Conservation (phyloP, 2,329 filamentous ascomycete genomes). For the Tolypocladium ovalisporum region DNA sequence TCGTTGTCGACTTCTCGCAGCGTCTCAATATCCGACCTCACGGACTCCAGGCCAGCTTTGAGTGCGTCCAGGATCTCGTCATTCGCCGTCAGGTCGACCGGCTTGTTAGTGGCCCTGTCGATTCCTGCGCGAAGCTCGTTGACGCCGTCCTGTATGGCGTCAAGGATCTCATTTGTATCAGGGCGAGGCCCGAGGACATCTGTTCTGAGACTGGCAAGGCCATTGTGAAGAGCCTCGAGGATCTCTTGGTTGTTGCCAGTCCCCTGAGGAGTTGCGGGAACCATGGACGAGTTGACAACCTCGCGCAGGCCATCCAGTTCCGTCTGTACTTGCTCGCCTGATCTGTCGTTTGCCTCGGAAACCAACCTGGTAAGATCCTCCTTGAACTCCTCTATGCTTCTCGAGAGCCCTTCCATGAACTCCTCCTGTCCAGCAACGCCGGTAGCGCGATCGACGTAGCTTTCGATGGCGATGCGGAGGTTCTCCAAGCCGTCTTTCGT, state of each 20-base stretch:
- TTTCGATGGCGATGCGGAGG: conserved; percentile 69
- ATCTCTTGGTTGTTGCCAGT: conserved; percentile 49
- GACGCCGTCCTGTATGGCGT: conserved; percentile 81
- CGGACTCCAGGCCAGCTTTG: conserved; percentile 65
- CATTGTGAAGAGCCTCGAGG: conserved; percentile 57
- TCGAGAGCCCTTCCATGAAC: conserved; percentile 58
- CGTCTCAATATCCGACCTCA: conserved; percentile 68
- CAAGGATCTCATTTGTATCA: conserved; percentile 79
- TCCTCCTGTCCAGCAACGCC: conserved; percentile 66
- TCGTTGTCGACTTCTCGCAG: conserved; percentile 51
- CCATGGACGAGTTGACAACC: conserved; percentile 58
- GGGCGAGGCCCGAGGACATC: conserved; percentile 59
- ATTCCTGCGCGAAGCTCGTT: conserved; percentile 67
- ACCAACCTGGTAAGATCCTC: conserved; percentile 58
- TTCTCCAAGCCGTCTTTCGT: conserved; percentile 80
- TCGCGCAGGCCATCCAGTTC: conserved; percentile 77
- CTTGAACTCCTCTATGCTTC: conserved; percentile 55
- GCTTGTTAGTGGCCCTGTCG: conserved; percentile 67
- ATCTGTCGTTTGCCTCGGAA: conserved; percentile 33
- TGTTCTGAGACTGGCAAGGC: conserved; percentile 62
- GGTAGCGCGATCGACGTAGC: conserved; percentile 63
- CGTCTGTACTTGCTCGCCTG: conserved; percentile 58
- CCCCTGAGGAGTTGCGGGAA: conserved; percentile 43
- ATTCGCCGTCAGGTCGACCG: conserved; percentile 70
- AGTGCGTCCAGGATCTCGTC: conserved; percentile 85